These are phyloP conservation scores for Meyerozyma smithsonii DNA, from an alignment of 1,139 yeast genomes.

Conservation along the genomic window DNA sequence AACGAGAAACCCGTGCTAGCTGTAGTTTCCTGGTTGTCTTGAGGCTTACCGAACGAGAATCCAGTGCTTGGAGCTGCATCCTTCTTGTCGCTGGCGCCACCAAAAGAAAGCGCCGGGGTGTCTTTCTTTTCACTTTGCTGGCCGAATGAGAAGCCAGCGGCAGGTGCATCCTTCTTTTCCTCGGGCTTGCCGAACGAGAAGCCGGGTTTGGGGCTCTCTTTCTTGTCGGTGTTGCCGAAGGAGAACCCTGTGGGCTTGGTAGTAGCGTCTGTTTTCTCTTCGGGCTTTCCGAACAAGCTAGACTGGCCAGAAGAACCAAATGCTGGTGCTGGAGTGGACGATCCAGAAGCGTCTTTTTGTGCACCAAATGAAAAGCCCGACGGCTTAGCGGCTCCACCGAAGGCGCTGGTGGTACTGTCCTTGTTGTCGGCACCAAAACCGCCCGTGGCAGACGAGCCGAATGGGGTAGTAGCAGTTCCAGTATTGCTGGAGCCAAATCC, in stretches of 20 bases:
- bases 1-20: constrained; percentile 2
- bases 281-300: constrained; percentile 1
- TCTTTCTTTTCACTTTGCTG: constrained; percentile 7
- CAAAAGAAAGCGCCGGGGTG: neutral
- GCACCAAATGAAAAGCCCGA: neutral
- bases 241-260: neutral
- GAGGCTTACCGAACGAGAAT: constrained; percentile 7
- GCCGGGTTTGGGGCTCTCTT: neutral
- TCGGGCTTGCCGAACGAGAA: constrained; percentile 5
- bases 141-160: constrained; percentile 8
- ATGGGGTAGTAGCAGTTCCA: neutral
- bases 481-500: constrained; percentile 1
- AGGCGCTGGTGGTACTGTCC: constrained; percentile 1
- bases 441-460: neutral
- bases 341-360: neutral
- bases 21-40: constrained; percentile 5
- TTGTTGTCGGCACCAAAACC: neutral
- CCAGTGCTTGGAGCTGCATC: constrained; percentile 5
- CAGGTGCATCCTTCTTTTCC: constrained; percentile 15
- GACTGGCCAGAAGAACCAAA: constrained; percentile 1
- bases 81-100: neutral
- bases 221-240: neutral
- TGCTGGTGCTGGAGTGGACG: neutral
- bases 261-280: neutral
- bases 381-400: constrained; percentile 7